Conservation (phyloP, 1,284 basidiomycete genomes). For the Flammula alnicola region DNA sequence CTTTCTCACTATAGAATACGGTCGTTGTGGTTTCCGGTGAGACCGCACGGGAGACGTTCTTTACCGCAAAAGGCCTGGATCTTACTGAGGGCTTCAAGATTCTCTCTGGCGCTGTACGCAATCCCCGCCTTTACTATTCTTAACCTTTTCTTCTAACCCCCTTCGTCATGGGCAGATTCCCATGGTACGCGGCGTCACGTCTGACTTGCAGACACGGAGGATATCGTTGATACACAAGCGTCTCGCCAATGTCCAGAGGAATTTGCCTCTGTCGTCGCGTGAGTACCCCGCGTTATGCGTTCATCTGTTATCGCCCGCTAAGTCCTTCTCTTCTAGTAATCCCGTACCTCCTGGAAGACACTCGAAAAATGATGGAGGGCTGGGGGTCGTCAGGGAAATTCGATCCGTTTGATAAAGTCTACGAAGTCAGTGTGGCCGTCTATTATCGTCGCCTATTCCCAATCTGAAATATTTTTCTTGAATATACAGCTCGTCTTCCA, state of each 20-base stretch:
- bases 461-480: conserved; percentile 11
- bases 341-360: conserved; percentile 64
- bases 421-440: conserved; percentile 54
- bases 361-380: conserved; percentile 55
- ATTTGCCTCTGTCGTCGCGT: conserved; percentile 62
- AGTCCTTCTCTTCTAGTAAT: conserved; percentile 38
- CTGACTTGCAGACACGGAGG: conserved; percentile 61
- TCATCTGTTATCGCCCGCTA: conserved; percentile 7
- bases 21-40: conserved; percentile 76
- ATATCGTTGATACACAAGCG: conserved; percentile 72
- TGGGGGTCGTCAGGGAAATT: conserved; percentile 66
- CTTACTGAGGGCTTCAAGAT: conserved; percentile 77
- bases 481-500: conserved; percentile 67
- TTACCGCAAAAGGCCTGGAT: conserved; percentile 68
- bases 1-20: conserved; percentile 50
- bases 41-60: conserved; percentile 67
- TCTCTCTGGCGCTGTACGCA: conserved; percentile 67
- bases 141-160: conserved; percentile 9
- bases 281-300: conserved; percentile 33
- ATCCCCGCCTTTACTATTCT: conserved; percentile 13
- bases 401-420: conserved; percentile 72
- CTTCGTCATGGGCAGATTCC: conserved; percentile 54
- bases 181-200: conserved; percentile 73
- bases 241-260: conserved; percentile 61
- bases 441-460: conserved; percentile 9